A percentile compares a stretch with the other conserved stretches of the same genome.
Evolutionary conservation across 768 basidiomycete genomes (phyloP).

Genomic region (Termitomyces sp.): DNA sequence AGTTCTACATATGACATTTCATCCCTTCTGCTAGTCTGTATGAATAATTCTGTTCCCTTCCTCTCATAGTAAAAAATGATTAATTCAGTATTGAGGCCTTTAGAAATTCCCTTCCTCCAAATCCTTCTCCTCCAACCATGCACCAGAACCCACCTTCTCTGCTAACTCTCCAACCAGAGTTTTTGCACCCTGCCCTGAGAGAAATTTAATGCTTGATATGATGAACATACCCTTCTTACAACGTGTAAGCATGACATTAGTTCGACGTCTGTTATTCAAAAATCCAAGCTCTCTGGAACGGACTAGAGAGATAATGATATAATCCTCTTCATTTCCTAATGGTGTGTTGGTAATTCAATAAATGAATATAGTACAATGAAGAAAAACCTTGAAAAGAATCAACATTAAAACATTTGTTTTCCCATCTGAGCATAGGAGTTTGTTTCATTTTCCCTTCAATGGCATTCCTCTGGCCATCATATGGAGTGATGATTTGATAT

Average conservation of each 20-base stretch:
- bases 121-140: constrained; percentile 34
- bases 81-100: constrained; percentile 1
- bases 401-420: constrained; percentile 76
- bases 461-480: constrained; percentile 61
- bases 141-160: constrained; percentile 27
- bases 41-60: constrained; percentile 3
- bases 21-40: background rate
- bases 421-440: constrained; percentile 45
- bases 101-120: constrained; percentile 30
- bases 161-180: constrained; percentile 40
- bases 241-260: constrained; percentile 86
- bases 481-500: constrained; percentile 75
- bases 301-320: constrained; percentile 69
- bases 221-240: constrained; percentile 79
- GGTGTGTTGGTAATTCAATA: background rate
- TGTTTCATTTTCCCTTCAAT: constrained; percentile 54
- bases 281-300: constrained; percentile 60
- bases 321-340: constrained; percentile 79
- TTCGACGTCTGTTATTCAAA: constrained; percentile 54
- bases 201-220: constrained; percentile 54
- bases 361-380: background rate
- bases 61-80: constrained; percentile 9
- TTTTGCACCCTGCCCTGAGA: constrained; percentile 43
- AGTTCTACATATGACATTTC: background rate
- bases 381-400: constrained; percentile 76